Evolutionary conservation across 148 eudicot genomes (phyloP), one percentile per base, ranked within the genome.

Genomic region (Polygonum aviculare): DNA sequence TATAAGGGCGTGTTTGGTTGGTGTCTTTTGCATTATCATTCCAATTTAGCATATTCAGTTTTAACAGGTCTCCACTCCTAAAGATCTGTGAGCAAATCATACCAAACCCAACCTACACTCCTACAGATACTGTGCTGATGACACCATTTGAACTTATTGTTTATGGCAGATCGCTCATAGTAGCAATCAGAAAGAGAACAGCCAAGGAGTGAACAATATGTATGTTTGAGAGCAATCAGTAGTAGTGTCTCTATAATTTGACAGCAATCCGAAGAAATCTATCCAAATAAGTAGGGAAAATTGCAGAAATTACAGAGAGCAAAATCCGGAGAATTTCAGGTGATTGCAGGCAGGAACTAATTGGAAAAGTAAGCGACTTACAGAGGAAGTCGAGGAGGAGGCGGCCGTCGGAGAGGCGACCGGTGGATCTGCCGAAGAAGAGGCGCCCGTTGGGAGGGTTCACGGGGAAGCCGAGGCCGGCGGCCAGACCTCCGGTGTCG

Each of bases 321-420:
- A 50, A 50, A 50, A 50, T 50, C 55, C 15, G 5, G n/a, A 50
- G 55, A 15, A 5, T 5, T 15, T 50, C 15, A 50, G 0, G 15
- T 50, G 45, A 3, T 50, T 50, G 55, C 55, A 50, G 55, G 55
- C 14, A 12, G 5, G 35, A 9, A n/a, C 31, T 26, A 39, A 9
- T 40, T 55, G 69, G 12, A 35, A 21, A 36, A 12, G 57, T 4
- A 3, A n/a, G 45, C 10, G n/a, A 79, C 93, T 79, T 78, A 90
- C 93, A 90, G 35, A 90, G 88, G 79, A 87, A 86, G 83, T 90
- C 93, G 55, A 90, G 74, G 76, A 90, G 50, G 65, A 90, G 85
- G 65, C 91, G 89, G 7, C 91, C 91, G 45, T 90, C 93, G 47
- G 84, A 87, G 75, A 90, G 82, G 39, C 93, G 84, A 16, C 91